These are phyloP conservation scores for Macrophomina tecta DNA, from an alignment of 2,329 filamentous ascomycete species.

Conservation along the genomic window DNA sequence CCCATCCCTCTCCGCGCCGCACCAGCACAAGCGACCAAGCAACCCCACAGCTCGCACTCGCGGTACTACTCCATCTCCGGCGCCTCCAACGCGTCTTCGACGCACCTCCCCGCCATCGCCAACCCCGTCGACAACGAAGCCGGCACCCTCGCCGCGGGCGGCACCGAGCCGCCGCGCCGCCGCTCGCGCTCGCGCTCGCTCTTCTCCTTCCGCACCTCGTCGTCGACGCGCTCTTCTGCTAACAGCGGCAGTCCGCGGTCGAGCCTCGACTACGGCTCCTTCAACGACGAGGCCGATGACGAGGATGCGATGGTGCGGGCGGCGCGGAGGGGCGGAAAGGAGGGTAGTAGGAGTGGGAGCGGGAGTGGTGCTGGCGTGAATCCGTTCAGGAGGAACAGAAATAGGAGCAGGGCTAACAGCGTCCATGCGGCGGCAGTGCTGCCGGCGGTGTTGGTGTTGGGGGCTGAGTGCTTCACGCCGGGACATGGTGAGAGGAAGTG, in stretches of 20 bases:
- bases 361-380: neutral
- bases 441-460: constrained; percentile 42
- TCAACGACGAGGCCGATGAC: neutral
- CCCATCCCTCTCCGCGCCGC: neutral
- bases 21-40: neutral
- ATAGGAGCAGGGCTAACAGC: constrained; percentile 31
- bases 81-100: neutral
- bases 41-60: neutral
- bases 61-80: constrained; percentile 3
- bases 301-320: neutral
- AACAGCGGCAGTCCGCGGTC: constrained; percentile 2
- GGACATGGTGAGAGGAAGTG: constrained; percentile 7
- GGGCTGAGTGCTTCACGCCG: constrained; percentile 45
- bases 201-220: constrained; percentile 14
- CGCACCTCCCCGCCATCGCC: neutral
- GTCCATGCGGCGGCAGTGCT: constrained; percentile 44
- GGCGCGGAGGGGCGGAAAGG: neutral
- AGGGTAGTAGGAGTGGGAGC: neutral
- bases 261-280: neutral
- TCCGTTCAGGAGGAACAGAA: neutral
- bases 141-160: neutral
- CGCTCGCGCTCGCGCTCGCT: constrained; percentile 10
- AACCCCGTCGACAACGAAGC: constrained; percentile 9
- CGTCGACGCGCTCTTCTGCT: neutral
- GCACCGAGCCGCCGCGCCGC: neutral